phyloP scores from a whole-genome alignment of 257 asterid species.

The Fraxinus americana region DNA sequence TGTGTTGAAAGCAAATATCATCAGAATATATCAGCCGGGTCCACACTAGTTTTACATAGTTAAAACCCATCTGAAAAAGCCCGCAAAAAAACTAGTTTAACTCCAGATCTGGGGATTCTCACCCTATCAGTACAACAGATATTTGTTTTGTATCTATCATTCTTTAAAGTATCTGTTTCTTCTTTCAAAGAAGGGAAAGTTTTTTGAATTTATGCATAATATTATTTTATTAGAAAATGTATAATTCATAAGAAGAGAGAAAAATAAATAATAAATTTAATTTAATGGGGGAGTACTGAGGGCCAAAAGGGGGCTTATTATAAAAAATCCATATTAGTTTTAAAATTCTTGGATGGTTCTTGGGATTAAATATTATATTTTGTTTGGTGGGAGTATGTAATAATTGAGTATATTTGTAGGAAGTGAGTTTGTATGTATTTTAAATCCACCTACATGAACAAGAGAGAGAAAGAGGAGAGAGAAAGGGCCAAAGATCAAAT shows the following conservation, averaged over 20 bases:
- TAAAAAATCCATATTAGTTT: too few relatives aligned
- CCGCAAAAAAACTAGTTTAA: constrained; percentile 42
- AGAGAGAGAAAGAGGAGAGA: not conserved
- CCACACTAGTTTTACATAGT: constrained; percentile 40
- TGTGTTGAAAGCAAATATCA: not conserved
- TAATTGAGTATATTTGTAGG: constrained; percentile 39
- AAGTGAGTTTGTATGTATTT: constrained; percentile 51
- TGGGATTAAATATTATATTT: too few relatives aligned
- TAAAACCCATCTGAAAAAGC: constrained; percentile 61
- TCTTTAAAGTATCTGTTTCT: too few relatives aligned
- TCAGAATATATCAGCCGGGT: constrained; percentile 33
- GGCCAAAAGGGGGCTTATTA: too few relatives aligned
- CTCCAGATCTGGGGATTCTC: not conserved
- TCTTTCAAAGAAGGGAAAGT: too few relatives aligned
- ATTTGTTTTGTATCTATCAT: not conserved
- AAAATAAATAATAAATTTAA: too few relatives aligned
- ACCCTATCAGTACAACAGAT: not conserved
- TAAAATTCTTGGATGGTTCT: too few relatives aligned
- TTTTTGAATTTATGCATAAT: too few relatives aligned
- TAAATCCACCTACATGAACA: constrained; percentile 53
- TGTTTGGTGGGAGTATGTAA: constrained; percentile 44
- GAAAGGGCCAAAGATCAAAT: constrained; percentile 21
- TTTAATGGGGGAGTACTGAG: too few relatives aligned
- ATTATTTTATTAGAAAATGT: too few relatives aligned
- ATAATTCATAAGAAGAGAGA: too few relatives aligned